Evolutionary conservation across 805 yeast genomes (phyloP), one percentile per base, ranked within the genome.

Genomic region (Hanseniaspora hatyaiensis): DNA sequence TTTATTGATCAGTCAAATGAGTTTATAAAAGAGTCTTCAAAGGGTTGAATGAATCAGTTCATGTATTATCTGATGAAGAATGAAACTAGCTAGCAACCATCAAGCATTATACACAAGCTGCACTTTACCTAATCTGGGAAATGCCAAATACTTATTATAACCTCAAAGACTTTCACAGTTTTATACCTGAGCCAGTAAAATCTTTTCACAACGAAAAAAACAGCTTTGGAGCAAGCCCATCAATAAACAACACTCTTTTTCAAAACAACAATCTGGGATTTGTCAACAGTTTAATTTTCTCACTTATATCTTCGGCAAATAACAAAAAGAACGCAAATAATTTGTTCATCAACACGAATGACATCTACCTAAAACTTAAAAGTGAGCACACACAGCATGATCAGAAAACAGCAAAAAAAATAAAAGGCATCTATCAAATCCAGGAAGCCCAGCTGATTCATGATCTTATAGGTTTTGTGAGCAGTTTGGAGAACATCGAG

Each of bases 331-430:
- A 34, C 20, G 33, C 37, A 19, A 34, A 34, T 23, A 43, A 43
- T 12, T 20, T 43, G 34, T 43, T 43, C 12, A 43, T 43, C 6
- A 43, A 29, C 12, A 43, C 47, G 3, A 34, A 43, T 43, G 47
- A 43, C 9, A 3, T 43, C 8, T n/a, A 32, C 9, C n/a, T 12
- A 9, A 23, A 44, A 5, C 20, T 34, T 11, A 34, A 26, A 12
- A 33, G 16, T 8, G 31, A 26, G 16, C 31, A 26, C 29, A 26
- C 29, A 26, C 29, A 26, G 11, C 6, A 34, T 20, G 31, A 29
- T 12, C 30, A 34, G 3, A 28, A 28, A 3, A 34, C 18, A 16
- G 11, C 19, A 15, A 44, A 44, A n/a, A 46, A 37, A 13, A 23
- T 38, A 6, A 32, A 32, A 13, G 16, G 13, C 6, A 31, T 20